Base-by-base conservation (phyloP, 1,284 basidiomycete genomes). In the Phaffia rhodozyma region DNA sequence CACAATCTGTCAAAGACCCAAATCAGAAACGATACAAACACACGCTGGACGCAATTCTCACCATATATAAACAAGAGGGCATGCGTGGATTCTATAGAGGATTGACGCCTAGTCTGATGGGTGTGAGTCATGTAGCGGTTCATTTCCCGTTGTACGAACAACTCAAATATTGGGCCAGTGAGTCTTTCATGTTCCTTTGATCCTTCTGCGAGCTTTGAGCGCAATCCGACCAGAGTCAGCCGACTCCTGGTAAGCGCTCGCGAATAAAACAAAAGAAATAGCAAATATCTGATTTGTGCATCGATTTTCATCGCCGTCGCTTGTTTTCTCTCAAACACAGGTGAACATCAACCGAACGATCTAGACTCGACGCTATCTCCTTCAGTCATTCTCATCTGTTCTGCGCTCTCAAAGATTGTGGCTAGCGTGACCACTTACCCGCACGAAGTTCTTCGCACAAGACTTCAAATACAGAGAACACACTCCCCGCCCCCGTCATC, bases 81-180 rank as follows among this genome's bases (percentile, higher is more conserved):
- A 70, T 82, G 7, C 77, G 81, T 29, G 91, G 91, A 0, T 96
- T 97, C 75, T 97, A 96, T 76, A 87, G 91, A 63, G 92, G 92
- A 29, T 79, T 97, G 51, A 72, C 92, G 18, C 92, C 92, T 30
- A 91, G 87, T 71, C 76, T 97, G 5, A 81, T 97, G 60, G 92
- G 92, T 49, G 91, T 96, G 61, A 76, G 83, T 4, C 92, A 97
- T 72, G 91, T 97, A 60, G 91, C 89, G 18, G 89, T 97, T 0
- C 92, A 97, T 73, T 96, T 97, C 70, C 92, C 92, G 23, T 77
- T 97, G n/a, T 97, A 97, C 72, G 92, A 97, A 72, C 82, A 87
- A 70, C 81, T 93, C 65, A 97, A 96, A 78, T 71, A 84, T 21
- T 82, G 83, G 79, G 84, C 88, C 68, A 84, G 89, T 91, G 75